These are phyloP conservation scores for Tripterygium wilfordii DNA, from an alignment of 177 flowering plant species.

Conservation along the genomic window DNA sequence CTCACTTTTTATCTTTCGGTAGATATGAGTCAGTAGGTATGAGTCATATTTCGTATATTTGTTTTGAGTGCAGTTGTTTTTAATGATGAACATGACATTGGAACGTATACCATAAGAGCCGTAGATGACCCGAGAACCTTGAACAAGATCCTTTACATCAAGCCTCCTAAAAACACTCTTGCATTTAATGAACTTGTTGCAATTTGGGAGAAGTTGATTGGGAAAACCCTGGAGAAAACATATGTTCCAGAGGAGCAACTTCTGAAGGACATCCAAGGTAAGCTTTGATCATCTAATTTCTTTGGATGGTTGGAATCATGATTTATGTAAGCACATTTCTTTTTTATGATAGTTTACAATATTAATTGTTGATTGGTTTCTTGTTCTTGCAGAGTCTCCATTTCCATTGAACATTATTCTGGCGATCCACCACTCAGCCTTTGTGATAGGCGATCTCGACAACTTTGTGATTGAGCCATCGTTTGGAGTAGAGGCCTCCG, in stretches of 20 bases:
- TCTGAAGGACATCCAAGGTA: conserved; percentile 62
- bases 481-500: conserved; percentile 27
- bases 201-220: conserved; percentile 73
- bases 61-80: conserved; percentile 30
- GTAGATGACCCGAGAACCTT: conserved; percentile 75
- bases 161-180: conserved; percentile 41
- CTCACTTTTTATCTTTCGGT: too few relatives aligned
- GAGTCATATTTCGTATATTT: not conserved
- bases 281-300: too few relatives aligned
- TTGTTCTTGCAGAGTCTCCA: conserved; percentile 22
- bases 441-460: conserved; percentile 28
- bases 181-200: conserved; percentile 62
- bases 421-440: conserved; percentile 17
- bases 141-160: conserved; percentile 60
- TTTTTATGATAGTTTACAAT: too few relatives aligned
- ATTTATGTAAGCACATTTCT: too few relatives aligned
- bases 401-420: conserved; percentile 16
- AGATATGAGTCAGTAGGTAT: too few relatives aligned
- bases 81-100: conserved; percentile 56
- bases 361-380: too few relatives aligned
- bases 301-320: too few relatives aligned
- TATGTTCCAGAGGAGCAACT: conserved; percentile 59
- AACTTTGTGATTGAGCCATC: conserved; percentile 25
- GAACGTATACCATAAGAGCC: conserved; percentile 56
- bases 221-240: conserved; percentile 49